These are phyloP conservation scores for Boletus huronensis DNA, from an alignment of 768 basidiomycete genomes.

Conservation along the genomic window DNA sequence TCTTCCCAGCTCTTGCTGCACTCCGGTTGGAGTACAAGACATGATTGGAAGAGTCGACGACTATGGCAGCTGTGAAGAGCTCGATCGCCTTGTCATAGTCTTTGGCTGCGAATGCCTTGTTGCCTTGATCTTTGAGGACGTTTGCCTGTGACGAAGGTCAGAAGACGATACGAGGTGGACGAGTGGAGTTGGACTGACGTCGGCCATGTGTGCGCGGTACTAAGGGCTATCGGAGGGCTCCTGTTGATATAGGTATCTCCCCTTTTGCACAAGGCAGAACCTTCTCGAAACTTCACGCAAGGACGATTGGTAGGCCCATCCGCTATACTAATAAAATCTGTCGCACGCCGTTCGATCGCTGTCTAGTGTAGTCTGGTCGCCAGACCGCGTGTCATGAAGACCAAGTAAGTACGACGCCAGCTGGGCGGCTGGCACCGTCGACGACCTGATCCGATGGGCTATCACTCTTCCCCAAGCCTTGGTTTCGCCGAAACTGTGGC, in stretches of 20 bases:
- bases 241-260: constrained; percentile 15
- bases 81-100: constrained; percentile 87
- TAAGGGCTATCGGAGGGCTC: not conserved
- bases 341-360: too few relatives aligned
- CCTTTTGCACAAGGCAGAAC: constrained; percentile 16
- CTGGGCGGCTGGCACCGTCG: not conserved
- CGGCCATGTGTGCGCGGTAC: constrained; percentile 27
- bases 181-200: constrained; percentile 26
- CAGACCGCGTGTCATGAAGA: not conserved
- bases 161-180: not conserved
- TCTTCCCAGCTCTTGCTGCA: constrained; percentile 86
- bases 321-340: not conserved
- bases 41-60: constrained; percentile 76
- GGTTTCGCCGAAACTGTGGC: too few relatives aligned
- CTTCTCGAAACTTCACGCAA: constrained; percentile 32
- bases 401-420: not conserved
- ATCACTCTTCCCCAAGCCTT: too few relatives aligned
- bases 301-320: not conserved
- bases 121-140: constrained; percentile 86
- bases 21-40: constrained; percentile 93
- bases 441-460: not conserved
- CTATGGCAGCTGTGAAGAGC: constrained; percentile 79
- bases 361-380: not conserved
- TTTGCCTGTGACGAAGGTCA: constrained; percentile 39
- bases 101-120: constrained; percentile 93